These are phyloP conservation scores for Coemansia sp. DNA, from an alignment of 192 early-diverging fungal genomes.

Conservation along the genomic window DNA sequence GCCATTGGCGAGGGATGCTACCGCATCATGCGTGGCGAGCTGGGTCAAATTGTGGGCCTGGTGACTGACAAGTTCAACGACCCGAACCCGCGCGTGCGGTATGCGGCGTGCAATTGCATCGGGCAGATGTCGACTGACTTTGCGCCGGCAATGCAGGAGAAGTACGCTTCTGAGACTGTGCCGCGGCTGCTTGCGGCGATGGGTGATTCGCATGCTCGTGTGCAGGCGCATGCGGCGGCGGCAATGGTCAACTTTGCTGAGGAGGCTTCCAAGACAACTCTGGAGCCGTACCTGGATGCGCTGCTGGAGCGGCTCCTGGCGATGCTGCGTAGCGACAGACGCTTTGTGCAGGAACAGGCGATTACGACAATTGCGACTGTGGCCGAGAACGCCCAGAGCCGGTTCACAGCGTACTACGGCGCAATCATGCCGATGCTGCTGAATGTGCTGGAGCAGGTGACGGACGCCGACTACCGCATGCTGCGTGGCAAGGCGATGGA, in stretches of 20 bases:
- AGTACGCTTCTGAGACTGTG: slow-evolving; percentile 70
- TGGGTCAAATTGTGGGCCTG: slow-evolving; percentile 79
- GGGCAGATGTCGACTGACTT: slow-evolving; percentile 99
- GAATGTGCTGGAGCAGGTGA: slow-evolving; percentile 80
- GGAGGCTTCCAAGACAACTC: slow-evolving; percentile 73
- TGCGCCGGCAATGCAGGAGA: slow-evolving; percentile 70
- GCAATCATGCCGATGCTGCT: slow-evolving; percentile 96
- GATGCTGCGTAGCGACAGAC: slow-evolving; percentile 79
- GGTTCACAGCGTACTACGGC: slow-evolving; percentile 89
- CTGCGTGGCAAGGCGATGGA: slow-evolving; percentile 97
- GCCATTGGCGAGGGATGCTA: too few species aligned
- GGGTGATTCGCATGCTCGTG: slow-evolving; percentile 79
- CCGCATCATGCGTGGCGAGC: slow-evolving; percentile 88
- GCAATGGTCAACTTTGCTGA: slow-evolving; percentile 98
- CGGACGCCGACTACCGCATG: slow-evolving; percentile 80
- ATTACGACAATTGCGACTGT: slow-evolving; percentile 97
- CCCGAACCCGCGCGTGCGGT: slow-evolving; percentile 91
- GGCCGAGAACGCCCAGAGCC: slow-evolving; percentile 90
- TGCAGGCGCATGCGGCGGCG: slow-evolving; percentile 93
- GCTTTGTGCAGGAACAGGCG: slow-evolving; percentile 98
- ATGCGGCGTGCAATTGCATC: slow-evolving; percentile 93
- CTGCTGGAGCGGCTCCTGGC: slow-evolving; percentile 84
- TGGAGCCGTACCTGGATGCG: slow-evolving; percentile 87
- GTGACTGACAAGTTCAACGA: slow-evolving; percentile 80
- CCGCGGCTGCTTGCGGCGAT: slow-evolving; percentile 81